Base-by-base conservation (phyloP, 2,329 filamentous ascomycete genomes). In the Talaromyces marneffei region DNA sequence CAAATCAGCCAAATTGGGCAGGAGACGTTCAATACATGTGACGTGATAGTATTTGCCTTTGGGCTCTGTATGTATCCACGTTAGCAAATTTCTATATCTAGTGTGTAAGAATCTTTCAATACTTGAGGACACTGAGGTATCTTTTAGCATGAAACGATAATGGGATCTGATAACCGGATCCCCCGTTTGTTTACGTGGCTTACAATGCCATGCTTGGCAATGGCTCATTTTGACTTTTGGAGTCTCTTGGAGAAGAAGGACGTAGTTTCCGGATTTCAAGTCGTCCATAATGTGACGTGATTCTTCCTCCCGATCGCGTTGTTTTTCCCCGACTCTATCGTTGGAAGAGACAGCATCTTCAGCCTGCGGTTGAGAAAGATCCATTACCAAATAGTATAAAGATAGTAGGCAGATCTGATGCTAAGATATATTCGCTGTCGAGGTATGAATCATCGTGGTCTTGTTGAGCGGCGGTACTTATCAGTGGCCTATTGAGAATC, bases 201-300 rank as follows among this genome's bases (percentile, higher is more conserved):
- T 50, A 50, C 46, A 50, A 50, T 6, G 4, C 46, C 25, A 50
- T 50, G 46, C 46, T 50, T 50, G 46, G 46, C 25, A 50, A 31
- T 50, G 25, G 6, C 46, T 50, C 25, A 50, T 29, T 31, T 50
- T 50, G 25, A 50, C 46, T 31, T 9, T 31, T 1, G 25, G 46
- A 52, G 46, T 52, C 27, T 52, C 46, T 52, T 52, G 27, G 46
- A 52, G 46, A 52, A 52, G 46, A 52, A 52, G 46, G 27, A 52
- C 18, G 31, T 2, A 53, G 1, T 53, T 53, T 33, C 20, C 9
- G 25, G 31, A 54, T 39, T 54, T 25, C n/a, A 54, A 54, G 50
- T 54, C 12, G 31, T 54, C 50, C 3, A 54, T 54, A 37, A 54
- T 54, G 8, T 54, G n/a, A 54, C 31, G 0, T 39, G 50, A 1